phyloP scores from a whole-genome alignment of 2,329 filamentous ascomycete genomes.

The Calonectria fujianensis region DNA sequence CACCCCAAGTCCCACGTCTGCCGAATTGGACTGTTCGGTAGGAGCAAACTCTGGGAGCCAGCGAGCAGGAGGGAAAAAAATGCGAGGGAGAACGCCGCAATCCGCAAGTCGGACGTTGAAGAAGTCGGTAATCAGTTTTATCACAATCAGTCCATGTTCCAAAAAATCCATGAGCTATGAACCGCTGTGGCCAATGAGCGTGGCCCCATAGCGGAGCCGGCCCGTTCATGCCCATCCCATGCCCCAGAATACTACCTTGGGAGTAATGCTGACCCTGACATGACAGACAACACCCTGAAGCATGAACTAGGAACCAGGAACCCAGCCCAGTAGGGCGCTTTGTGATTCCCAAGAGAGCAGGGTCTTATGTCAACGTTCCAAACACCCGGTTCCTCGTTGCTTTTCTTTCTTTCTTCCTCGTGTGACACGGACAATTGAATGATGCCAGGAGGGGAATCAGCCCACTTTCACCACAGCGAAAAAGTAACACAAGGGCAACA shows the following conservation, averaged over 20 bases:
- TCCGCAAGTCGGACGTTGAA: slow-evolving; percentile 32
- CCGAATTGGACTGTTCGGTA: slow-evolving; percentile 2
- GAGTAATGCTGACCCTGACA: slow-evolving; percentile 9
- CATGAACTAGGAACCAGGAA: slow-evolving; percentile 21
- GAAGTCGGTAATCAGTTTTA: slow-evolving; percentile 37
- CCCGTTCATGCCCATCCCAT: slow-evolving; percentile 21
- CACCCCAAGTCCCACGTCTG: background rate
- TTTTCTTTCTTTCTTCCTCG: background rate
- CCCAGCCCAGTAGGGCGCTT: slow-evolving; percentile 18
- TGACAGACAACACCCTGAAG: slow-evolving; percentile 18
- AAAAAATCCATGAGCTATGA: slow-evolving; percentile 42
- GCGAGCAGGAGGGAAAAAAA: background rate
- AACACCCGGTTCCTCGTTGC: background rate
- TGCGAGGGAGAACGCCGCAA: slow-evolving; percentile 14
- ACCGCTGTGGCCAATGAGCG: slow-evolving; percentile 37
- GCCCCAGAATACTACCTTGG: slow-evolving; percentile 28
- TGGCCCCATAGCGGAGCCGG: slow-evolving; percentile 33
- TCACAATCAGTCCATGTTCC: slow-evolving; percentile 42
- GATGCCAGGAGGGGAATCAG: background rate
- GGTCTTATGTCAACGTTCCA: background rate
- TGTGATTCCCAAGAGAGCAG: background rate
- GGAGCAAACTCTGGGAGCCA: background rate
- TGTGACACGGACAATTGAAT: background rate
- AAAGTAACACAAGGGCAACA: background rate
- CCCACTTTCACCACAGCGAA: background rate